Conservation (phyloP, 2,329 filamentous ascomycete species). For the Claviceps purpurea region DNA sequence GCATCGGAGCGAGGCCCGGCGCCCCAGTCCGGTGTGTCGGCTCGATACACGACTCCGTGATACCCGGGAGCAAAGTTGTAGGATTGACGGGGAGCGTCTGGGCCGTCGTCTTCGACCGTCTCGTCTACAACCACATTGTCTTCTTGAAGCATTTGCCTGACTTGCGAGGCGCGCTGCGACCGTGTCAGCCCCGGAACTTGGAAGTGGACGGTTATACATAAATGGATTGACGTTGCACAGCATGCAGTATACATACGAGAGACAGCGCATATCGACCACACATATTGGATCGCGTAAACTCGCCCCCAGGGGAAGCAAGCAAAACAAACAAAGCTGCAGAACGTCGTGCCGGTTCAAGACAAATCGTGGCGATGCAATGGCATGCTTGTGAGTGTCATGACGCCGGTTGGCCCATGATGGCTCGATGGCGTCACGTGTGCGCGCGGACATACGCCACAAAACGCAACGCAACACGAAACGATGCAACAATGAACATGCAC, state of each 20-base stretch:
- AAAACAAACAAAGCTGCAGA: too few relatives aligned
- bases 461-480: neutral
- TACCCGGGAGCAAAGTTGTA: conserved; percentile 92
- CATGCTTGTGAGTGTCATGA: too few relatives aligned
- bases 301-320: too few relatives aligned
- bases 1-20: conserved; percentile 24
- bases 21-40: conserved; percentile 52
- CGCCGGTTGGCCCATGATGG: neutral
- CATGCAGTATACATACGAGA: conserved; percentile 14
- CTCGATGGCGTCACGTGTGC: neutral
- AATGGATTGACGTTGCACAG: neutral
- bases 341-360: too few relatives aligned
- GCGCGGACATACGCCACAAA: neutral
- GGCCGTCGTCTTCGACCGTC: conserved; percentile 49
- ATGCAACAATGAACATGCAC: neutral
- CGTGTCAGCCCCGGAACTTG: neutral
- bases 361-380: too few relatives aligned
- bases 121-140: conserved; percentile 62
- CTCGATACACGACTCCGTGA: conserved; percentile 73
- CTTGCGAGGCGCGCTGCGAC: conserved; percentile 57
- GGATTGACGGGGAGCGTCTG: conserved; percentile 50
- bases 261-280: conserved; percentile 24
- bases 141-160: conserved; percentile 60
- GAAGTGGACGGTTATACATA: neutral
- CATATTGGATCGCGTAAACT: conserved; percentile 11